Evolutionary conservation across 345 rosid species (phyloP).

Genomic region (Heritiera littoralis): DNA sequence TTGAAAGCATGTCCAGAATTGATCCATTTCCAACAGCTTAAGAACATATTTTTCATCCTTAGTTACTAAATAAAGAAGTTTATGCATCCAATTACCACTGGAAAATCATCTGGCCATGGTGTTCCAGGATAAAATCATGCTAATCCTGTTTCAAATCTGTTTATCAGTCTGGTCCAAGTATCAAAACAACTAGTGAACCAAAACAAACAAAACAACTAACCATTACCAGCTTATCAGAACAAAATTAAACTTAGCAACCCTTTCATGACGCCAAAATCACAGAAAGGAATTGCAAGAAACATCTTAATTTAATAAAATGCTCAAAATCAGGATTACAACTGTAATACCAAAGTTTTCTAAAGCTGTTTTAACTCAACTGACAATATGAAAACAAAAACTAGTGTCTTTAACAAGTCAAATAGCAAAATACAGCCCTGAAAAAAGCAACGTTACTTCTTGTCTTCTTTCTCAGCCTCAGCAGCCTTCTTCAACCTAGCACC

Average conservation of each 20-base stretch:
- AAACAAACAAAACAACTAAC: neutral
- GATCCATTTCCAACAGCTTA: neutral
- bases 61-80: too few relatives aligned
- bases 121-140: neutral
- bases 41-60: neutral
- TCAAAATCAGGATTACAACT: neutral
- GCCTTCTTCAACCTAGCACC: constrained; percentile 82
- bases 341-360: neutral
- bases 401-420: constrained; percentile 1
- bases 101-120: neutral
- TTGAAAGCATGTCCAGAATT: neutral
- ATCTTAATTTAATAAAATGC: neutral
- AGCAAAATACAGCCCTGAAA: neutral
- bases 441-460: constrained; percentile 62
- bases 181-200: neutral
- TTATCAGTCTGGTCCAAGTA: neutral
- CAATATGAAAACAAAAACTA: constrained; percentile 5
- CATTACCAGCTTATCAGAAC: neutral
- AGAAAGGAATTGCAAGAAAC: neutral
- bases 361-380: neutral
- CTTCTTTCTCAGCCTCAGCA: constrained; percentile 89
- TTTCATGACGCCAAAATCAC: neutral
- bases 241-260: neutral
- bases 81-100: neutral
- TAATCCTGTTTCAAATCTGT: neutral